Evolutionary conservation across 2,329 filamentous ascomycete genomes (phyloP).

Genomic region (Ophiostoma triangulosporum): DNA sequence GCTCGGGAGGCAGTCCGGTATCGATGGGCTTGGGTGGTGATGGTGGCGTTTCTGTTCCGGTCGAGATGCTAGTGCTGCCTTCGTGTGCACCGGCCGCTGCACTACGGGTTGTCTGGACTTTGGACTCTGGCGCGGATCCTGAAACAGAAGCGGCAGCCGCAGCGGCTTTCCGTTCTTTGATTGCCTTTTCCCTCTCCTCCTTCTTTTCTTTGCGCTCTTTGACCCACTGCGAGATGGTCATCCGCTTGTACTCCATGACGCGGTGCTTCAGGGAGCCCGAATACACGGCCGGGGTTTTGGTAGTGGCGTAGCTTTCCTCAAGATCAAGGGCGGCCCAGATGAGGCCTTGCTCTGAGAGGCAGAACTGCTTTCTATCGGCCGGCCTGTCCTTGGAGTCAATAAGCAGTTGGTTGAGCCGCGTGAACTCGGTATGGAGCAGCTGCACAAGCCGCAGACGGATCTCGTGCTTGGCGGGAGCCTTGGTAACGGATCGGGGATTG

Average conservation of each 20-base stretch:
- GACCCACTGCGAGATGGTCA: constrained; percentile 60
- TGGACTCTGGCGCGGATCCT: too few species aligned
- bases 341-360: constrained; percentile 51
- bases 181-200: neutral
- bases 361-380: constrained; percentile 35
- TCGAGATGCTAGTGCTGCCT: too few species aligned
- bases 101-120: too few species aligned
- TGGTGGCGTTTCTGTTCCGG: neutral
- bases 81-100: too few species aligned
- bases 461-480: constrained; percentile 42
- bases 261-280: constrained; percentile 71
- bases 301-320: constrained; percentile 60
- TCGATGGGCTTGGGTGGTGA: constrained; percentile 28
- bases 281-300: constrained; percentile 55
- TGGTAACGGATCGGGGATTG: constrained; percentile 52
- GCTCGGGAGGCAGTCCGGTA: constrained; percentile 52
- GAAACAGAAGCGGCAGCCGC: neutral
- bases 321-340: constrained; percentile 59
- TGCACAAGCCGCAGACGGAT: constrained; percentile 45
- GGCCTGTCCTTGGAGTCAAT: constrained; percentile 30
- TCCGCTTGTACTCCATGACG: constrained; percentile 62
- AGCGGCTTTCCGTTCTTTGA: constrained; percentile 33
- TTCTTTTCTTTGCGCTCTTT: constrained; percentile 34
- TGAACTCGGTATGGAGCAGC: constrained; percentile 50
- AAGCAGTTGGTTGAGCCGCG: constrained; percentile 52